A percentile compares a stretch with the other conserved stretches of the same genome.
Evolutionary conservation across 129 eudicot species (phyloP).

Genomic region (Centaurea solstitialis): DNA sequence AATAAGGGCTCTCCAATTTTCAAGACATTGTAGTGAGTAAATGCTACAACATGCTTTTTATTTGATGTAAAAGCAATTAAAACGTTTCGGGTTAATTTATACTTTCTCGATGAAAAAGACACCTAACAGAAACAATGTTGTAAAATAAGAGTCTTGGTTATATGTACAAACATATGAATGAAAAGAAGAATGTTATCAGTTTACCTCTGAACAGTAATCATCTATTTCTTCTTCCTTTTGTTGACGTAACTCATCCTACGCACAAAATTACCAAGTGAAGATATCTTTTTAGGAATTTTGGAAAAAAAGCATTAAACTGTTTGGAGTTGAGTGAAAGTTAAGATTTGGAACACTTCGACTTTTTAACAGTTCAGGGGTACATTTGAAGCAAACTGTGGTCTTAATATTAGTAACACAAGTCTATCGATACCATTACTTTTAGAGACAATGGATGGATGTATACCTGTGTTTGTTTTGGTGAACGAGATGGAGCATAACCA

Average conservation of each 20-base stretch:
- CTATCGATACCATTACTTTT: background rate
- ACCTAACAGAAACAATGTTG: background rate
- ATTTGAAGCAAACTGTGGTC: background rate
- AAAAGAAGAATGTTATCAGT: background rate
- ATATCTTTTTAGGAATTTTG: background rate
- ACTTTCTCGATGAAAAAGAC: background rate
- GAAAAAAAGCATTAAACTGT: too few relatives aligned
- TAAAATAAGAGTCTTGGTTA: background rate
- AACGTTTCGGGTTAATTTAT: background rate
- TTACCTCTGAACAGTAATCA: slow-evolving; percentile 94
- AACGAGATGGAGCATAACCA: slow-evolving; percentile 87
- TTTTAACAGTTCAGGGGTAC: background rate
- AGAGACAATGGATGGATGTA: background rate
- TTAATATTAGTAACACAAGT: background rate
- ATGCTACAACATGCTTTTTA: too few relatives aligned
- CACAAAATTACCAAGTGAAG: slow-evolving; percentile 6
- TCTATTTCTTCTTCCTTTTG: slow-evolving; percentile 93
- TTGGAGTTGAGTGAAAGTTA: background rate
- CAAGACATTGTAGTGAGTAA: too few relatives aligned
- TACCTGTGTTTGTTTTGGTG: slow-evolving; percentile 92
- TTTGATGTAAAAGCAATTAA: background rate
- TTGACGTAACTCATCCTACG: slow-evolving; percentile 92
- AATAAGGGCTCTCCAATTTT: too few relatives aligned
- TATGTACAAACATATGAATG: background rate
- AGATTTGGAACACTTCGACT: background rate